Evolutionary conservation across 2,329 filamentous ascomycete genomes (phyloP).

Genomic region (Fusarium nanum): DNA sequence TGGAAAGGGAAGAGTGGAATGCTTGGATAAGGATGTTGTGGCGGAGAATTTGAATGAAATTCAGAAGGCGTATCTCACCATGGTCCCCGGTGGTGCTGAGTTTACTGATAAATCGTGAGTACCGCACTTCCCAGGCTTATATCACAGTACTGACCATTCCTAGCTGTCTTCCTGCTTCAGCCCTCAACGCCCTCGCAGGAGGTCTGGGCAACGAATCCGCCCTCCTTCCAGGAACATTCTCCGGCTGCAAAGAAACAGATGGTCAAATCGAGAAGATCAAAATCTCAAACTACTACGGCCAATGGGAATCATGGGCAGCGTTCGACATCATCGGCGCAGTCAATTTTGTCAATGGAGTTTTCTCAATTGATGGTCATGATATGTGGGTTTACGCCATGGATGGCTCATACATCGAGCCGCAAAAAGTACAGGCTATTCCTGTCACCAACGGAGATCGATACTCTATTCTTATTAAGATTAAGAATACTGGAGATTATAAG

Average conservation of each 20-base stretch:
- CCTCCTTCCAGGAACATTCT: constrained; percentile 58
- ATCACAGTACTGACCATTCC: not conserved
- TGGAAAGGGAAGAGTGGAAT: constrained; percentile 68
- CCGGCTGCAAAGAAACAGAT: constrained; percentile 60
- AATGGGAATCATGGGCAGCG: constrained; percentile 58
- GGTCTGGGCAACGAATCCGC: constrained; percentile 49
- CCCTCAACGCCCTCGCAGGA: constrained; percentile 53
- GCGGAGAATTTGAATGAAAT: constrained; percentile 50
- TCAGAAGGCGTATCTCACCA: constrained; percentile 48
- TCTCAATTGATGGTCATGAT: constrained; percentile 64
- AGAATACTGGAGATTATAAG: constrained; percentile 62
- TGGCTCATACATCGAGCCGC: constrained; percentile 64
- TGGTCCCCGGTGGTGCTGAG: constrained; percentile 44
- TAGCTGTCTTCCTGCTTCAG: constrained; percentile 49
- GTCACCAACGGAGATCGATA: constrained; percentile 65
- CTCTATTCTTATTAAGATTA: constrained; percentile 61
- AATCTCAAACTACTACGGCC: constrained; percentile 50
- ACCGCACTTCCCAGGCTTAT: fast-evolving
- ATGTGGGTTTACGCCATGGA: constrained; percentile 67
- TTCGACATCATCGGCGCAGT: constrained; percentile 67
- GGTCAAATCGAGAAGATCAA: constrained; percentile 58
- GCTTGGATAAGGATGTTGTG: constrained; percentile 59
- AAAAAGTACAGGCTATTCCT: constrained; percentile 59
- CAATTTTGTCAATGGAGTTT: constrained; percentile 57
- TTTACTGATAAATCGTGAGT: constrained; percentile 58